Base-by-base conservation (phyloP, 495 filamentous ascomycete species). In the Eremomyces bilateralis region DNA sequence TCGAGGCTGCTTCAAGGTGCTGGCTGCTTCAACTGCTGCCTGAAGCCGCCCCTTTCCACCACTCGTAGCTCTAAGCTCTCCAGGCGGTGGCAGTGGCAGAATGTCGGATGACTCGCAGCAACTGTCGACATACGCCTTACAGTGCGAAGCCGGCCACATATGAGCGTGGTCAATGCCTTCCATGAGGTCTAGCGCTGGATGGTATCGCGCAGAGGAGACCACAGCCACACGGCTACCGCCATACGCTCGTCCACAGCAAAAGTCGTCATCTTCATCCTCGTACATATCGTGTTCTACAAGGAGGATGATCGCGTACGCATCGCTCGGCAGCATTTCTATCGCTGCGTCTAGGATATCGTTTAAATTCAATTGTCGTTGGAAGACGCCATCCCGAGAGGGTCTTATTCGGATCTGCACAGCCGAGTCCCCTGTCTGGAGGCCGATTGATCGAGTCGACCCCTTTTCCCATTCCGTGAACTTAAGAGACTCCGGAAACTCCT, bases 241-340 rank as follows among this genome's bases (percentile, higher is more conserved):
- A 40, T 75, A 78, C 13, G 75, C 73, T 19, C 67, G 56, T 2
- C 73, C 75, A 43, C 72, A 76, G 38, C 63, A 69, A 39, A 76
- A 78, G 20, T 66, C 64, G 38, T 77, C 74, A 3, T 75, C 63
- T 2, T 72, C 67, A 42, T 67, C 63, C 44, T 78, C 71, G 47
- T 67, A 78, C 25, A 78, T 46, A 44, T 80, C 75, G 15, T 73
- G 65, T 13, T 70, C 44, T 0, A 68, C 50, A 3, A 78, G 42
- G 33, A 79, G 38, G 4, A 71, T 37, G 2, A 76, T 39, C 0
- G 69, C 57, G 37, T 73, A 72, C 3, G 71, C 73, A 51, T 76
- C 68, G 2, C 48, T 36, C 0, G 71, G 71, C 0, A 79, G 44
- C 12, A 65, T 54, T 16, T 49, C 52, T 10, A 71, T 64, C 3